Base-by-base conservation (phyloP, 176 grass and related monocot genomes). In the Musa beccarii region DNA sequence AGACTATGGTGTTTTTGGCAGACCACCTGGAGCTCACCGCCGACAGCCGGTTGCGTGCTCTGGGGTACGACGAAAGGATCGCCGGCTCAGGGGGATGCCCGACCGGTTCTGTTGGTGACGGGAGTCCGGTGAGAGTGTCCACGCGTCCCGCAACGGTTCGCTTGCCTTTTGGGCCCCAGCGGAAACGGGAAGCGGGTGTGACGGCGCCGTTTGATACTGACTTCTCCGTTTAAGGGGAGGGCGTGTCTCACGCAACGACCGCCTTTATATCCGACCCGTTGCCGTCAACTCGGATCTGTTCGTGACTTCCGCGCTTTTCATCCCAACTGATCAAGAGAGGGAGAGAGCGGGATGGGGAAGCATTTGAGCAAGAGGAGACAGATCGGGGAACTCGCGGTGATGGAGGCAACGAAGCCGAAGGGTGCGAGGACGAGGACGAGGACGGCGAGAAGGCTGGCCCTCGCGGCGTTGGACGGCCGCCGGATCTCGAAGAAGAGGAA, bases 281-380 rank as follows among this genome's bases (percentile, higher is more conserved):
- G 73, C 73, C 73, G 73, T 59, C 54, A 61, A 75, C 11, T 59
- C 73, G 25, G 73, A 75, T 75, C 54, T 43, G 73, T 15, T 75
- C 73, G 49, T 2, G 10, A 24, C 20, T 22, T 12, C 25, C 16
- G 68, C 24, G 43, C 51, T 25, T 53, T 25, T 70, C 49, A 3
- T n/a, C 69, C 21, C 19, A 12, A 24, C 11, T 11, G 67, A 69
- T 24, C 29, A n/a, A n/a, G 57, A 59, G n/a, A 49, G 12, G 50
- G 11, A 9, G 59, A 59, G 73, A 17, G 43, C 63, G 68, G 9
- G 68, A 65, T 57, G 72, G 53, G 72, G 21, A 74, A 57, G 72
- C 8, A 61, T 15, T 23, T 25, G 75, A 3, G 50, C n/a, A 77
- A 66, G 20, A 66, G 75, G n/a, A 17, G 21, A 66, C 49, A 61